A percentile compares a stretch with the other conserved stretches of the same genome.
Evolutionary conservation across 2,329 filamentous ascomycete genomes (phyloP).

Genomic region (Phialophora tarda): DNA sequence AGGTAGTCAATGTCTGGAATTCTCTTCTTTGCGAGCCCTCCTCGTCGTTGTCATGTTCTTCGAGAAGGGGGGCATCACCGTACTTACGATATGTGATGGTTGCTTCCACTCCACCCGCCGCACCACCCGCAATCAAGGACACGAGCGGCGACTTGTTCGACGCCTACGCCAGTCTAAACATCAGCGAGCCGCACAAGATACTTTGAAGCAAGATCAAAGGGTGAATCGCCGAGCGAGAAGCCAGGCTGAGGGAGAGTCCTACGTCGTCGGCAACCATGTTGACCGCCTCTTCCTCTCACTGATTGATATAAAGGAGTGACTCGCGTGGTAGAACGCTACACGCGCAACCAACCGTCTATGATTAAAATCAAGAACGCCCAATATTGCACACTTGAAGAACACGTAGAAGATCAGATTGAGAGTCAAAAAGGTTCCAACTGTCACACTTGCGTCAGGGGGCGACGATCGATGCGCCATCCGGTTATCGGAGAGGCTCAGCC

Average conservation of each 20-base stretch:
- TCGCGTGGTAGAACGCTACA: not conserved
- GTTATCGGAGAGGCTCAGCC: not conserved
- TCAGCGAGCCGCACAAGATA: not conserved
- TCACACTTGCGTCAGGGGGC: constrained; percentile 7
- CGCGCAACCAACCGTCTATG: not conserved
- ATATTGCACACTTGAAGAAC: not conserved
- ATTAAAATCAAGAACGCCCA: not conserved
- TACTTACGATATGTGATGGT: constrained; percentile 49
- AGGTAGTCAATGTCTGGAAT: not conserved
- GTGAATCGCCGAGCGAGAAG: constrained; percentile 1
- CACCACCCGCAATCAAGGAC: constrained; percentile 58
- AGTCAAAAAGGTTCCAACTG: not conserved
- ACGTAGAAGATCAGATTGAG: not conserved
- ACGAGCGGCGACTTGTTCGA: constrained; percentile 45
- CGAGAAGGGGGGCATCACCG: not conserved
- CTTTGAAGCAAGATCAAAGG: not conserved
- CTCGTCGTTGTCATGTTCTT: not conserved
- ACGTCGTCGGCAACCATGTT: constrained; percentile 31
- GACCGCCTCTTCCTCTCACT: not conserved
- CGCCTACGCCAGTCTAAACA: constrained; percentile 5
- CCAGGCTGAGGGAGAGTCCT: constrained; percentile 1
- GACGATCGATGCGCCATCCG: not conserved
- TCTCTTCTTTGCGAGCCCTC: not conserved
- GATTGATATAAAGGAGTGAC: constrained; percentile 1
- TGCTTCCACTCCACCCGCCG: constrained; percentile 61